Conservation (phyloP, 2,329 filamentous ascomycete species). For the Rhinocladiella similis region DNA sequence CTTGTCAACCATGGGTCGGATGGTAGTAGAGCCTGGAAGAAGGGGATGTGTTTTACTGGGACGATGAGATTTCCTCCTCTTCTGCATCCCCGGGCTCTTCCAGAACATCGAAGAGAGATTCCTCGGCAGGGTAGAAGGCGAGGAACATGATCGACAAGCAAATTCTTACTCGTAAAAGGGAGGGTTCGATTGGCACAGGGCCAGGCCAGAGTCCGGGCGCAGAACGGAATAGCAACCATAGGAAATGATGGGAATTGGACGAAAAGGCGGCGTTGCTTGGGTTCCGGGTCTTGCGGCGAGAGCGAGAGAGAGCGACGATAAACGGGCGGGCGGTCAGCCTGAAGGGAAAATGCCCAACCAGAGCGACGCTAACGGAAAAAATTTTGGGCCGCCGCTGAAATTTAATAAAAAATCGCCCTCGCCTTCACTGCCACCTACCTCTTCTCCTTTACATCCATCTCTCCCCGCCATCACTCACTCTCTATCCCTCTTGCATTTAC, state of each 20-base stretch:
- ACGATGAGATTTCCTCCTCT: too few species aligned
- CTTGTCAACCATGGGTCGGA: not conserved
- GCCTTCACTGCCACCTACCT: slow-evolving; percentile 8
- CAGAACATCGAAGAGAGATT: not conserved
- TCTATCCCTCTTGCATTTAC: slow-evolving; percentile 17
- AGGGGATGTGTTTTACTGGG: not conserved
- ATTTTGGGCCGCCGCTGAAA: slow-evolving; percentile 1
- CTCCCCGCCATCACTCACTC: slow-evolving; percentile 10
- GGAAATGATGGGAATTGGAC: not conserved
- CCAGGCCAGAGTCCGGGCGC: not conserved
- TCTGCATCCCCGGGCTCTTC: not conserved
- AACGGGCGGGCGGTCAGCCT: not conserved
- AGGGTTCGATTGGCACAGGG: not conserved
- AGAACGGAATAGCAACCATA: not conserved
- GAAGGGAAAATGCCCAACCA: not conserved
- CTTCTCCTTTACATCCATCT: slow-evolving; percentile 9
- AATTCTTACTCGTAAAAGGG: not conserved
- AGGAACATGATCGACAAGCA: not conserved
- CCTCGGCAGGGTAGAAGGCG: too few species aligned
- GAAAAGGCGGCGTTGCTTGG: not conserved
- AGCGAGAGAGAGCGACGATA: not conserved
- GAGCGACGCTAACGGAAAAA: not conserved
- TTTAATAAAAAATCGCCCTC: slow-evolving; percentile 15
- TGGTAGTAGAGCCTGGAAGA: slow-evolving; percentile 2
- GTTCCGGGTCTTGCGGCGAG: not conserved